phyloP scores from a whole-genome alignment of 306 rosid genomes.

The Corylus heterophylla region DNA sequence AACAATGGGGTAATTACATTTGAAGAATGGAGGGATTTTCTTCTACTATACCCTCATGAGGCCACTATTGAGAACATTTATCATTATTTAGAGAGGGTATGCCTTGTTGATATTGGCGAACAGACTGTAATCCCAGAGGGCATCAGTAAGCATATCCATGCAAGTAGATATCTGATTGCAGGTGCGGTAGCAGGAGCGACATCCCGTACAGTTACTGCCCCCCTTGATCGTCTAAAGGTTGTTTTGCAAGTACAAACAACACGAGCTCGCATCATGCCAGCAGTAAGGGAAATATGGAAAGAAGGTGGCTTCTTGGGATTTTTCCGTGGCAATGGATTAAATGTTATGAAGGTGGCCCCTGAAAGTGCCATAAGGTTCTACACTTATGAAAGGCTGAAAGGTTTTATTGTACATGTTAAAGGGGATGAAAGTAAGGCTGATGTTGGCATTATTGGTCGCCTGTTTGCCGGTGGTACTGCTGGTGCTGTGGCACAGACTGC shows the following conservation, averaged over 20 bases:
- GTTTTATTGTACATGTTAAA: slow-evolving; percentile 45
- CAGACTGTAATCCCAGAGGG: slow-evolving; percentile 89
- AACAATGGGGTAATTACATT: slow-evolving; percentile 91
- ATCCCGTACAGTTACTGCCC: slow-evolving; percentile 95
- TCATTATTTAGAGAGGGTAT: slow-evolving; percentile 90
- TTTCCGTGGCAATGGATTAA: slow-evolving; percentile 92
- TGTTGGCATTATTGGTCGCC: slow-evolving; percentile 67
- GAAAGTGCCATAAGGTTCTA: slow-evolving; percentile 94
- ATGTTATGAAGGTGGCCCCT: slow-evolving; percentile 92
- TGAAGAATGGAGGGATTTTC: slow-evolving; percentile 98
- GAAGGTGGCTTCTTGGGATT: slow-evolving; percentile 79
- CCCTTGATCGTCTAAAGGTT: slow-evolving; percentile 91
- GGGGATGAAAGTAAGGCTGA: slow-evolving; percentile 54
- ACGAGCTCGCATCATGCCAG: slow-evolving; percentile 62
- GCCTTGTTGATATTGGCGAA: slow-evolving; percentile 93
- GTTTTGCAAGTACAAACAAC: slow-evolving; percentile 80
- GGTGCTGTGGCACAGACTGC: slow-evolving; percentile 93
- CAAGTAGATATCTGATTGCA: slow-evolving; percentile 84
- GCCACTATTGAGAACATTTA: slow-evolving; percentile 96
- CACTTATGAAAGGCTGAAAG: slow-evolving; percentile 74
- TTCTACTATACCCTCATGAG: slow-evolving; percentile 89
- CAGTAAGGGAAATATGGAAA: slow-evolving; percentile 66
- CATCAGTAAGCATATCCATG: slow-evolving; percentile 79
- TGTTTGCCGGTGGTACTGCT: slow-evolving; percentile 83
- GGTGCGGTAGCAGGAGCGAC: slow-evolving; percentile 95